These are phyloP conservation scores for Eucalyptus globulus DNA, from an alignment of 345 rosid species.

Conservation along the genomic window DNA sequence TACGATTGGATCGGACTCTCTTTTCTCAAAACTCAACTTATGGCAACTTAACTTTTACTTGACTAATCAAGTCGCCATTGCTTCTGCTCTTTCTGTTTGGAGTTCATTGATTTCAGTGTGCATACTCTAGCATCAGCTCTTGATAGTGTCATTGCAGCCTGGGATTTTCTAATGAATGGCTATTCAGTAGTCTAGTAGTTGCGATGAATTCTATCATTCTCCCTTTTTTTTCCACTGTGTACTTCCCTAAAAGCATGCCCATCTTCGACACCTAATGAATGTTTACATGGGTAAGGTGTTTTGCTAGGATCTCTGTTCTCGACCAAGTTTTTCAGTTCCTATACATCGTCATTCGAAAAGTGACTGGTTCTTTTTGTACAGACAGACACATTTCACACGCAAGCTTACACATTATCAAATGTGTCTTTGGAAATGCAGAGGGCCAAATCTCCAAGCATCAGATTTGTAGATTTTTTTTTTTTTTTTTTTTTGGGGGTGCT, in stretches of 20 bases:
- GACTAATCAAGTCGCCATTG: not conserved
- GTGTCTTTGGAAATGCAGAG: not conserved
- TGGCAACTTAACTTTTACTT: not conserved
- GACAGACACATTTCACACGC: not conserved
- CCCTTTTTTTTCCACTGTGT: not conserved
- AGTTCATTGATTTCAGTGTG: not conserved
- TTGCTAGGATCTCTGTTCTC: not conserved
- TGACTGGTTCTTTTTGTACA: not conserved
- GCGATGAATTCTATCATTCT: not conserved
- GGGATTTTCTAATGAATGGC: not conserved
- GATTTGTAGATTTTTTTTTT: not conserved
- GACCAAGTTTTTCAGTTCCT: not conserved
- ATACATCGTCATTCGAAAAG: not conserved
- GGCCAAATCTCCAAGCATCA: not conserved
- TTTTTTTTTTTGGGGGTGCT: rapidly evolving
- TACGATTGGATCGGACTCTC: not conserved
- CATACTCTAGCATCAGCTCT: not conserved
- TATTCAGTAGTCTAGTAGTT: not conserved
- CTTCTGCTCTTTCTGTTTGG: not conserved
- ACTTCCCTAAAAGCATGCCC: not conserved
- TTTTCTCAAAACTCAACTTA: not conserved
- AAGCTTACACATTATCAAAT: not conserved
- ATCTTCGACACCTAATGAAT: not conserved
- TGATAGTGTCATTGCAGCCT: not conserved
- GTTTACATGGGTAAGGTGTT: not conserved